Conservation (phyloP, 2,329 filamentous ascomycete genomes). For the Aspergillus pseudotamarii region DNA sequence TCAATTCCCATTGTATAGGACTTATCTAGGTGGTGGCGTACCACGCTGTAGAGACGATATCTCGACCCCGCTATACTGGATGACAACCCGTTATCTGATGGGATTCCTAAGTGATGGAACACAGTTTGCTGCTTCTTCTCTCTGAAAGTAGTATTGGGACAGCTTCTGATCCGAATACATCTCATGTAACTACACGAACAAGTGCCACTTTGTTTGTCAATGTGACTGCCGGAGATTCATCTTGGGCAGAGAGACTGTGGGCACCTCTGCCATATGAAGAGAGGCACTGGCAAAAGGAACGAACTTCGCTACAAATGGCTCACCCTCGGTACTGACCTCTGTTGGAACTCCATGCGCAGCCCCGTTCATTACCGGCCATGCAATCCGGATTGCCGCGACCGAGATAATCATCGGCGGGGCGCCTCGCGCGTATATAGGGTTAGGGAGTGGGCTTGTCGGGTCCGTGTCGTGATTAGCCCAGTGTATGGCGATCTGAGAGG, state of each 20-base stretch:
- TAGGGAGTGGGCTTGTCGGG: not conserved
- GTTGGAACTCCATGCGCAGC: constrained; percentile 38
- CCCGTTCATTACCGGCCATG: constrained; percentile 39
- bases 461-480: not conserved
- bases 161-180: not conserved
- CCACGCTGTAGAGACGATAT: not conserved
- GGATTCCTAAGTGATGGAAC: not conserved
- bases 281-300: constrained; percentile 53
- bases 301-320: constrained; percentile 40
- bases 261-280: constrained; percentile 51
- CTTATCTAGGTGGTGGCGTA: not conserved
- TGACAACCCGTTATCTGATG: not conserved
- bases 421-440: constrained; percentile 4
- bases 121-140: not conserved
- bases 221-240: constrained; percentile 6
- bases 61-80: not conserved
- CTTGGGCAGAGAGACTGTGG: constrained; percentile 20
- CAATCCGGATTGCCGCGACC: constrained; percentile 36
- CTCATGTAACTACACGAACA: not conserved
- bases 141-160: not conserved
- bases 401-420: not conserved
- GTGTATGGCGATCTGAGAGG: not conserved
- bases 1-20: not conserved
- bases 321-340: constrained; percentile 32
- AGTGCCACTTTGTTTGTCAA: not conserved